Conservation (phyloP, 495 filamentous ascomycete species). For the Lasiosphaeria ovina region DNA sequence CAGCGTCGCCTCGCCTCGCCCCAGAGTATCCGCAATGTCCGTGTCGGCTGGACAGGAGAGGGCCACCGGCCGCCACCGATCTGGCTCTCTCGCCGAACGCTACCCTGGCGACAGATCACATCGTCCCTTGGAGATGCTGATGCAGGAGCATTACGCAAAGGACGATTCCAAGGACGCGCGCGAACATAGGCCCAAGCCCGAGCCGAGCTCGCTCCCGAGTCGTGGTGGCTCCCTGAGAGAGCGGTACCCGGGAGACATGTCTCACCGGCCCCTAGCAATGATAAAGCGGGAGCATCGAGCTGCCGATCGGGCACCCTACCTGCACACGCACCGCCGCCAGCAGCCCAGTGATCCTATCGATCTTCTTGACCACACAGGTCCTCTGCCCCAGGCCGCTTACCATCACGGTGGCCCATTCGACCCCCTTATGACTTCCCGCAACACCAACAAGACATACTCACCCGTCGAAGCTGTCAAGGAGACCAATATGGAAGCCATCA, state of each 20-base stretch:
- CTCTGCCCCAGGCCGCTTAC: conserved; percentile 56
- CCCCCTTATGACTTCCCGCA: conserved; percentile 70
- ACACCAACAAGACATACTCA: conserved; percentile 57
- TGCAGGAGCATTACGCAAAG: conserved; percentile 18
- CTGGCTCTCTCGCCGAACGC: conserved; percentile 25
- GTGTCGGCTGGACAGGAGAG: not conserved
- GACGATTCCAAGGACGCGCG: conserved; percentile 11
- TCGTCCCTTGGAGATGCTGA: conserved; percentile 16
- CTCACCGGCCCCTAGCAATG: conserved; percentile 60
- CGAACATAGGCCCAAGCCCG: conserved; percentile 16
- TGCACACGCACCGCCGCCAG: conserved; percentile 51
- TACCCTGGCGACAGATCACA: conserved; percentile 23
- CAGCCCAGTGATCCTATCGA: conserved; percentile 79
- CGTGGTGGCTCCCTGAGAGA: conserved; percentile 53
- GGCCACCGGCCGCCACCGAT: conserved; percentile 15
- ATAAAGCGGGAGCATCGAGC: conserved; percentile 55
- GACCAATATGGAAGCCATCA: conserved; percentile 74
- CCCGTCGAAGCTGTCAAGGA: conserved; percentile 75
- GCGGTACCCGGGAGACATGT: conserved; percentile 60
- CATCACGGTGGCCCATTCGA: conserved; percentile 95
- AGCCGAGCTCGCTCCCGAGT: conserved; percentile 19
- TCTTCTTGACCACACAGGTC: conserved; percentile 59
- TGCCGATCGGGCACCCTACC: conserved; percentile 62
- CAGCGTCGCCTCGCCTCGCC: conserved; percentile 25
- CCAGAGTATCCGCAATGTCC: conserved; percentile 9